Conservation (phyloP, 345 rosid species). For the Laguncularia racemosa region DNA sequence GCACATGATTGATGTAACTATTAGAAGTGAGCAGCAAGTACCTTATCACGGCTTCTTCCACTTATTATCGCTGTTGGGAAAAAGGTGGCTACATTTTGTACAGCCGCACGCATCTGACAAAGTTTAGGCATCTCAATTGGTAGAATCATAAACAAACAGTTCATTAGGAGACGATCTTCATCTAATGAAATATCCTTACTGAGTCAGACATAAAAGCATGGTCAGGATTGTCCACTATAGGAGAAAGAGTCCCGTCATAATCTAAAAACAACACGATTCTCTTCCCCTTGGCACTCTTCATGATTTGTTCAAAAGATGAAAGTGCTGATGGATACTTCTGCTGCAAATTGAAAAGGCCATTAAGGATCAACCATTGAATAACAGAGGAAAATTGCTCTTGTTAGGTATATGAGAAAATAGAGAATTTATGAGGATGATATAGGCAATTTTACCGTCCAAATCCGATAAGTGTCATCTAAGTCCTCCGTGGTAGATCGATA, state of each 20-base stretch:
- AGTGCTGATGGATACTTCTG: constrained; percentile 16
- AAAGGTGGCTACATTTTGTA: constrained; percentile 22
- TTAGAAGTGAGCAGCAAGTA: constrained; percentile 11
- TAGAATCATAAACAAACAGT: neutral
- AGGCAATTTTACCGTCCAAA: too few relatives aligned
- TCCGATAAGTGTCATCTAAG: too few relatives aligned
- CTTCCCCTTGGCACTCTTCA: constrained; percentile 7
- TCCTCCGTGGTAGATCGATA: too few relatives aligned
- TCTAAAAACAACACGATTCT: constrained; percentile 16
- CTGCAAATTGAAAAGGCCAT: constrained; percentile 2
- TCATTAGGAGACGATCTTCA: neutral
- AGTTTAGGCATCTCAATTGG: neutral
- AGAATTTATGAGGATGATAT: too few relatives aligned
- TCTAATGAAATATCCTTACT: constrained; percentile 2
- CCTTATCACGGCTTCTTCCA: constrained; percentile 41
- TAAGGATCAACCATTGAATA: too few relatives aligned
- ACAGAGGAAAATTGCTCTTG: too few relatives aligned
- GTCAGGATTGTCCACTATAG: constrained; percentile 18
- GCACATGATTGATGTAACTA: neutral
- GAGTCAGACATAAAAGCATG: constrained; percentile 17
- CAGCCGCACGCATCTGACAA: constrained; percentile 34
- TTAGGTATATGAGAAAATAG: too few relatives aligned
- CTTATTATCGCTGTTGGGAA: constrained; percentile 48
- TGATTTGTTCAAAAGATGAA: constrained; percentile 9
- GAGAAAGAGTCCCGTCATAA: constrained; percentile 22